Evolutionary conservation across 2,329 filamentous ascomycete species (phyloP).

Genomic region (Aaosphaeria arxii): DNA sequence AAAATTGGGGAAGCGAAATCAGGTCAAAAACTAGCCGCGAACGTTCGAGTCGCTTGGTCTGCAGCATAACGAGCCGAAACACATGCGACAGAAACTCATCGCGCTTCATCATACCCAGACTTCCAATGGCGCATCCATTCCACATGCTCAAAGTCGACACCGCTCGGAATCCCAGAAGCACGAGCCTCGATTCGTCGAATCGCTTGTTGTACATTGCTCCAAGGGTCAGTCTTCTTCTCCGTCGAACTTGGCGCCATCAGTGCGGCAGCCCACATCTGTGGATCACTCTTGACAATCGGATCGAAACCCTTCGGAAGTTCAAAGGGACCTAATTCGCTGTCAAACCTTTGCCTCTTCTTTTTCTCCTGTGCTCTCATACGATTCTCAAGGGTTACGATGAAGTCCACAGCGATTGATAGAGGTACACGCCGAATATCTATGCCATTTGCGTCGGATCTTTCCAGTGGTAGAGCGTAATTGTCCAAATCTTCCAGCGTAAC

Average conservation of each 20-base stretch:
- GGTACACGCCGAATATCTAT: constrained; percentile 1
- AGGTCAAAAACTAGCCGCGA: background rate
- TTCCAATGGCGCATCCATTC: background rate
- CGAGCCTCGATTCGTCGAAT: background rate
- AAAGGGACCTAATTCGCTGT: background rate
- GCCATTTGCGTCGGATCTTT: background rate
- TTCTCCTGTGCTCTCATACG: background rate
- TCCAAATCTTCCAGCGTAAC: constrained; percentile 1
- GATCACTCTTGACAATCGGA: background rate
- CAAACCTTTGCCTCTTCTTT: background rate
- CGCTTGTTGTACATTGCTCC: background rate
- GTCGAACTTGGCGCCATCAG: background rate
- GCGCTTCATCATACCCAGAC: constrained; percentile 1
- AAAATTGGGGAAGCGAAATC: background rate
- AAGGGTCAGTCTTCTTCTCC: background rate
- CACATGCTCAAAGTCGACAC: background rate
- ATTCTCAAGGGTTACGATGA: background rate
- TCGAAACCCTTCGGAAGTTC: background rate
- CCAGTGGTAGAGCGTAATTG: background rate
- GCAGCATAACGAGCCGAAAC: too few relatives aligned
- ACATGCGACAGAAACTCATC: background rate
- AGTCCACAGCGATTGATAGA: background rate
- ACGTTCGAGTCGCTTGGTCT: background rate
- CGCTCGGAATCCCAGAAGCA: background rate
- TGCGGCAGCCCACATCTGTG: background rate